Conservation (phyloP, 2,329 filamentous ascomycete species). For the Tolypocladium cylindrosporum region DNA sequence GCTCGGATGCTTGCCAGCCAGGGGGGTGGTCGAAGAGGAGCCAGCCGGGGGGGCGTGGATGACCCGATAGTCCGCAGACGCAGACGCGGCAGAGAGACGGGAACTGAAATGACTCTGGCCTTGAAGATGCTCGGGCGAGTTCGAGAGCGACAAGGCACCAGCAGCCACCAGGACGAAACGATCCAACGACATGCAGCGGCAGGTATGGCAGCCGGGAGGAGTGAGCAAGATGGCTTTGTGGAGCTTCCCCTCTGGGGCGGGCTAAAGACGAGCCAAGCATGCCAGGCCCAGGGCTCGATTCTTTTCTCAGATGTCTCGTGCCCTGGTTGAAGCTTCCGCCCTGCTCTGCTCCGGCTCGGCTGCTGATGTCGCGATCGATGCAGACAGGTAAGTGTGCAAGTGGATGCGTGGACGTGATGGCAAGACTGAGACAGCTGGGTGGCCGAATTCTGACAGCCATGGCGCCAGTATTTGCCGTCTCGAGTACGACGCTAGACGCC, state of each 20-base stretch:
- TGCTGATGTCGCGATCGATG: neutral
- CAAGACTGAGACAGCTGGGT: neutral
- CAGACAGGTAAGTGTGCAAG: neutral
- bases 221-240: neutral
- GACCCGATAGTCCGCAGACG: too few relatives aligned
- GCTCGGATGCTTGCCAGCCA: neutral
- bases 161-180: neutral
- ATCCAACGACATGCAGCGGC: neutral
- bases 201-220: neutral
- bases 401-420: neutral
- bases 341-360: neutral
- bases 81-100: neutral
- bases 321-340: neutral
- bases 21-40: neutral
- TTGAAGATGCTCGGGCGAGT: neutral
- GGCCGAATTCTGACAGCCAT: neutral
- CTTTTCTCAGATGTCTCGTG: neutral
- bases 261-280: neutral
- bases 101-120: neutral
- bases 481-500: neutral
- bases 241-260: neutral
- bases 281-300: neutral
- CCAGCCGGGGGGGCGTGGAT: neutral
- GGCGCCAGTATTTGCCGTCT: neutral
- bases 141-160: neutral